These are phyloP conservation scores for Microbotryomycetes sp. DNA, from an alignment of 1,284 basidiomycete species.

Conservation along the genomic window DNA sequence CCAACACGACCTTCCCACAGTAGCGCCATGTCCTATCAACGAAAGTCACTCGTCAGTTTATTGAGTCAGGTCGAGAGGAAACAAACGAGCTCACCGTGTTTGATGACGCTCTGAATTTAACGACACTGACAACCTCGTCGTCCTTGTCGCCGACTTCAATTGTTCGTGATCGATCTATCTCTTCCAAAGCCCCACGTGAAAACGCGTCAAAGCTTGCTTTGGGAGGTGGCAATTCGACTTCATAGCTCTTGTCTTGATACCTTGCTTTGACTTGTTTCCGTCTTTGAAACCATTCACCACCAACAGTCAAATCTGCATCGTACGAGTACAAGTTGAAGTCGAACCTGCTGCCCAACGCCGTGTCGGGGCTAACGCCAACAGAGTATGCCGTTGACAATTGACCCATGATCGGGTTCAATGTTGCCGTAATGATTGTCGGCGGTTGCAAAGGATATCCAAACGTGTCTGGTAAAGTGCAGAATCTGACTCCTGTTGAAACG, in stretches of 20 bases:
- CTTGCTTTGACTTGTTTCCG: neutral
- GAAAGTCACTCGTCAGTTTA: slow-evolving; percentile 8
- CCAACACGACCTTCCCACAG: slow-evolving; percentile 91
- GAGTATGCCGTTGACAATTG: slow-evolving; percentile 88
- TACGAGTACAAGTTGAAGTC: slow-evolving; percentile 97
- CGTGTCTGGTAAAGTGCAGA: slow-evolving; percentile 77
- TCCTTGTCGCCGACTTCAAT: neutral
- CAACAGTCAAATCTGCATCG: slow-evolving; percentile 85
- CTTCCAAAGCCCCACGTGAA: neutral
- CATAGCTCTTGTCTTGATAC: neutral
- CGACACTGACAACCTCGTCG: slow-evolving; percentile 64
- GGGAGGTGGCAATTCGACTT: neutral
- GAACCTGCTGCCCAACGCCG: slow-evolving; percentile 84
- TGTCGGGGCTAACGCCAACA: slow-evolving; percentile 73
- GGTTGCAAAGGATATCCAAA: slow-evolving; percentile 49
- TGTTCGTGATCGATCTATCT: neutral
- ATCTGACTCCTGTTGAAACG: slow-evolving; percentile 86
- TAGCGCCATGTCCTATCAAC: slow-evolving; percentile 71
- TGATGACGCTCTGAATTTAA: slow-evolving; percentile 83
- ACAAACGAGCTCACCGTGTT: slow-evolving; percentile 58
- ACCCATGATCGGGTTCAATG: slow-evolving; percentile 95
- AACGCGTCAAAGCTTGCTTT: slow-evolving; percentile 1
- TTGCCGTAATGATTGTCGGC: slow-evolving; percentile 86
- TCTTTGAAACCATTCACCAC: slow-evolving; percentile 29
- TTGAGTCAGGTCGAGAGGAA: neutral